Base-by-base conservation (phyloP, 164 flowering plant species). In the Stephania japonica region DNA sequence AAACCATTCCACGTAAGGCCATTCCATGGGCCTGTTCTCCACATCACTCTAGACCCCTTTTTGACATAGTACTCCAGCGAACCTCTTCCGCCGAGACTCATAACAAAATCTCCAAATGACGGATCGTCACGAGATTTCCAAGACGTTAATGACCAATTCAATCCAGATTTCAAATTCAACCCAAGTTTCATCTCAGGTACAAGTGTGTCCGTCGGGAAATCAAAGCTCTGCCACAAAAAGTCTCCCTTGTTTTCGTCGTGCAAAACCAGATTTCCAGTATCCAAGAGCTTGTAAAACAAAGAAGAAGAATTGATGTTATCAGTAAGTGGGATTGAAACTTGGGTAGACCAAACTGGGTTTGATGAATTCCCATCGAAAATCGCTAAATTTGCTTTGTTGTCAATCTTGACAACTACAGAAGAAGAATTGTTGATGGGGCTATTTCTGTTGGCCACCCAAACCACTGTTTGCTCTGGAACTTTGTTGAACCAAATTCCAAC, bases 361-460 rank as follows among this genome's bases (percentile, higher is more conserved):
- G 25, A 16, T 5, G 18, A 76, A 21, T 76, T 79, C 3, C 87
- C 84, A 2, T 42, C 50, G 1, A 68, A 21, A 25, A 68, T 21
- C 1, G 12, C 53, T 9, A 68, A 76, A 44, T 76, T 79, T 3
- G 86, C 85, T 0, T 27, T 38, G 1, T 25, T 8, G 16, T 49
- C 32, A n/a, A 87, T 25, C 9, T 76, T 73, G 21, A 87, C 43
- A 11, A 80, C 66, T 10, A 88, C 87, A 0, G 87, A 79, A 3
- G 87, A 68, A 41, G 76, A 32, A 32, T 32, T 79, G 0, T 19
- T 69, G 11, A 89, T 27, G 0, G 91, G 93, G 12, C 26, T 7
- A 24, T 83, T 81, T 72, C 88, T 77, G 79, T 89, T 89, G 0
- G 87, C 88, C 10, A 89, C 87, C 91, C 93, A 89, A 16, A 86